Conservation (phyloP, 2,329 filamentous ascomycete species). For the Botrytis porri region DNA sequence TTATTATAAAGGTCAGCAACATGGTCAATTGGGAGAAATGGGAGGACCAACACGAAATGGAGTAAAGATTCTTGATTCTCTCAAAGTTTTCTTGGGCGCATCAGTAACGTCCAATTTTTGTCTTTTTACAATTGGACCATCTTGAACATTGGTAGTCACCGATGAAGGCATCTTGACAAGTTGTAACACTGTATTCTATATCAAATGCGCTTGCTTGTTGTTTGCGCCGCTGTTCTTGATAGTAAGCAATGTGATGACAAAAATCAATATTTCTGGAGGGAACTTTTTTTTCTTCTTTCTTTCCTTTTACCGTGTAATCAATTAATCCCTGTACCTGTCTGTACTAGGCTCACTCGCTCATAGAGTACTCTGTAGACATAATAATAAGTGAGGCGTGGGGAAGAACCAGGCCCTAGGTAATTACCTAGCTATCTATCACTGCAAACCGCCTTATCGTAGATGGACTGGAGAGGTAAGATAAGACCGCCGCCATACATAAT, state of each 20-base stretch:
- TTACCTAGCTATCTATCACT: too few species aligned
- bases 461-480: too few species aligned
- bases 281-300: slow-evolving; percentile 2
- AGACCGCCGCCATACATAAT: too few species aligned
- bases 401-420: not conserved
- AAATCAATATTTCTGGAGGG: not conserved
- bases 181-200: not conserved
- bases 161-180: slow-evolving; percentile 46
- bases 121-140: slow-evolving; percentile 69
- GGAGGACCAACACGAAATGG: slow-evolving; percentile 73
- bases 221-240: slow-evolving; percentile 4
- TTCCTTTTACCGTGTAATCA: not conserved
- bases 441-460: not conserved
- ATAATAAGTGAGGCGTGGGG: not conserved
- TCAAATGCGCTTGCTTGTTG: slow-evolving; percentile 2
- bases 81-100: slow-evolving; percentile 41
- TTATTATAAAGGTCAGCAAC: slow-evolving; percentile 41
- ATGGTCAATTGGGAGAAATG: not conserved
- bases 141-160: slow-evolving; percentile 43
- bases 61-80: slow-evolving; percentile 80
- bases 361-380: too few species aligned
- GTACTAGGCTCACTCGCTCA: not conserved
- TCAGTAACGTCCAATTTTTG: slow-evolving; percentile 59
- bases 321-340: slow-evolving; percentile 6
- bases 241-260: not conserved